Percentiles rank a stretch among this genome's conserved stretches.
Evolutionary conservation across 2,329 filamentous ascomycete genomes (phyloP).

Genomic region (Nothomitra cinnamomea): DNA sequence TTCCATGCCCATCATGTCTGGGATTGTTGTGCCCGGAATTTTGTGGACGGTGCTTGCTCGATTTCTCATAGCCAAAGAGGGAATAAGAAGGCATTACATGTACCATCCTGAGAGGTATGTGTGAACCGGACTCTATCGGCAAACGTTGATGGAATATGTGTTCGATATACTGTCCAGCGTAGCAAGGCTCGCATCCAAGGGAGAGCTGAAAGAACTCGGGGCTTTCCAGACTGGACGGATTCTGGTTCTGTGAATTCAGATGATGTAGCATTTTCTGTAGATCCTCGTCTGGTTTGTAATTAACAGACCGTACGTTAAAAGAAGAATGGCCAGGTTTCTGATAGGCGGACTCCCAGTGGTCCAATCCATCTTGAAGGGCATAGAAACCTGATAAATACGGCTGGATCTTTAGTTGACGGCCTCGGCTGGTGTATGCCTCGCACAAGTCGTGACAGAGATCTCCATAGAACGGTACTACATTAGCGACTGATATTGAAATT

Average conservation of each 20-base stretch:
- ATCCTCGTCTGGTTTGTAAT: background rate
- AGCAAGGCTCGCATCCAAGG: background rate
- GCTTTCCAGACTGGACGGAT: background rate
- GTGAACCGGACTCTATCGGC: background rate
- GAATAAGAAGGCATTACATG: constrained; percentile 1
- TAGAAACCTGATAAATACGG: background rate
- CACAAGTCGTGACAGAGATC: constrained; percentile 16
- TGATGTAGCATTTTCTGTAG: background rate
- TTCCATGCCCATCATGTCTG: background rate
- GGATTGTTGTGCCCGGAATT: background rate
- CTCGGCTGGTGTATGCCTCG: constrained; percentile 13
- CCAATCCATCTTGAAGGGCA: background rate
- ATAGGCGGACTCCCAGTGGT: background rate
- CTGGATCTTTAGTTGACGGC: constrained; percentile 4
- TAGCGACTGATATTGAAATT: constrained; percentile 12
- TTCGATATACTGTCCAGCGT: constrained; percentile 1
- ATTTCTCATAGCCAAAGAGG: background rate
- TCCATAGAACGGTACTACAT: constrained; percentile 17
- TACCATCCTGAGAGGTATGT: background rate
- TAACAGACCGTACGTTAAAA: background rate
- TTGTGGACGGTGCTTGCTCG: background rate
- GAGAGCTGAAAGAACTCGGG: constrained; percentile 1
- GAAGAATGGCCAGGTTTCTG: background rate
- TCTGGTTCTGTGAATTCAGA: background rate
- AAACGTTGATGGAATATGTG: constrained; percentile 1